Evolutionary conservation across 352 stramenopile genomes (phyloP), one percentile per base, ranked within the genome.

Genomic region (Globisporangium uncinulatum): DNA sequence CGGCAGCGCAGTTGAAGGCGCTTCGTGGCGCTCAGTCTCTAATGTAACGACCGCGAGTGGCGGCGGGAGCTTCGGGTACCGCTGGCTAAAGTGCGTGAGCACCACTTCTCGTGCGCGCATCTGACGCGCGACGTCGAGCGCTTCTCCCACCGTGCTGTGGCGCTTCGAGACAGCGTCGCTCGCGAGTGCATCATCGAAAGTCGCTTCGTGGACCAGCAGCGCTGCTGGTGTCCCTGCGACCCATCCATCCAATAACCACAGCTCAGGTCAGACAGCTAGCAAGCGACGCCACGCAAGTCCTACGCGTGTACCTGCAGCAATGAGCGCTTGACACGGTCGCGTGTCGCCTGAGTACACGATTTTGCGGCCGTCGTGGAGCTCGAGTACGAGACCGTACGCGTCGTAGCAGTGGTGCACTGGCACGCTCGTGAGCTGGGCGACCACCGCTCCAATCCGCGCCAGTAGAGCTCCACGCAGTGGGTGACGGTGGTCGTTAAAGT

Each of bases 181-280:
- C 59, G 92, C 73, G 89, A 97, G 97, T 50, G 83, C 83, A 77
- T 98, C 89, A 36, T 98, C 95, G 65, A 99, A 99, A 2, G 96
- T 99, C 41, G 96, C 96, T 76, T 99, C 96, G 61, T 99, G 96
- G 62, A 99, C 96, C 14, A 99, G 71, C 47, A 99, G 51, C 64
- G 74, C 73, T 59, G 70, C 75, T n/a, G 68, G 61, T 56, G 77
- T 72, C 1, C 66, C 79, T 69, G 21, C 24, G 24, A 29, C 24
- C 24, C 24, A 29, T 29, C 24, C 24, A 29, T 4, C 24, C 24
- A 29, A 29, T 29, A 29, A 29, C 24, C 24, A 29, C 24, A 29
- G 24, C 24, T 29, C 24, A 29, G 24, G 24, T 29, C 24, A 29
- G 24, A 29, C 24, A 4, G 24, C 24, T 4, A 4, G 24, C 24